Evolutionary conservation across 257 asterid species (phyloP).

Genomic region (Thymus mandschuricus): DNA sequence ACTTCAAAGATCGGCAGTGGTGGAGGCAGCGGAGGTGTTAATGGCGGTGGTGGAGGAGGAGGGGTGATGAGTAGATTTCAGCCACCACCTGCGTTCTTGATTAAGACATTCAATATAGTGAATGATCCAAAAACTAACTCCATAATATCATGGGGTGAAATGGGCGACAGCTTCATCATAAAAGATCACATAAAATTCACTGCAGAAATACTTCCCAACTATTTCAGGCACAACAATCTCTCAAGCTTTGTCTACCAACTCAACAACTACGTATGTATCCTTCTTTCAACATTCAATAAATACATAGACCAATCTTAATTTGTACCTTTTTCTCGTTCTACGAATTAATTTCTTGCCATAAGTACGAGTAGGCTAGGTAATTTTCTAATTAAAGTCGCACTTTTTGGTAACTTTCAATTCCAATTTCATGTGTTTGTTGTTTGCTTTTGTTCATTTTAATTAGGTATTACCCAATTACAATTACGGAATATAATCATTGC

Average conservation of each 20-base stretch:
- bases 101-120: conserved; percentile 52
- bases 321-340: too few species aligned
- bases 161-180: conserved; percentile 51
- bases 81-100: conserved; percentile 53
- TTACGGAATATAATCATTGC: too few species aligned
- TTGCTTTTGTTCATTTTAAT: too few species aligned
- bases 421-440: too few species aligned
- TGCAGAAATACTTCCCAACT: conserved; percentile 46
- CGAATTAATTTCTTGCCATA: too few species aligned
- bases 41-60: not conserved
- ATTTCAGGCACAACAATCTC: conserved; percentile 59
- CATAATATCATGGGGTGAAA: conserved; percentile 52
- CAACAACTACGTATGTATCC: conserved; percentile 54
- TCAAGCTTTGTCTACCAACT: conserved; percentile 71
- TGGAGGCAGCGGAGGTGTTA: conserved; percentile 1
- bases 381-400: too few species aligned
- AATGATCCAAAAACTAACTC: conserved; percentile 54
- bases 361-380: too few species aligned
- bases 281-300: too few species aligned
- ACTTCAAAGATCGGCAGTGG: conserved; percentile 1
- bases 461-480: too few species aligned
- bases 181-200: conserved; percentile 58
- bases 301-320: too few species aligned
- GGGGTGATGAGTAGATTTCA: not conserved
- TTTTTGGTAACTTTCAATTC: too few species aligned